These are phyloP conservation scores for Xerocomus brunneocitrinus DNA, from an alignment of 768 basidiomycete genomes.

Conservation along the genomic window DNA sequence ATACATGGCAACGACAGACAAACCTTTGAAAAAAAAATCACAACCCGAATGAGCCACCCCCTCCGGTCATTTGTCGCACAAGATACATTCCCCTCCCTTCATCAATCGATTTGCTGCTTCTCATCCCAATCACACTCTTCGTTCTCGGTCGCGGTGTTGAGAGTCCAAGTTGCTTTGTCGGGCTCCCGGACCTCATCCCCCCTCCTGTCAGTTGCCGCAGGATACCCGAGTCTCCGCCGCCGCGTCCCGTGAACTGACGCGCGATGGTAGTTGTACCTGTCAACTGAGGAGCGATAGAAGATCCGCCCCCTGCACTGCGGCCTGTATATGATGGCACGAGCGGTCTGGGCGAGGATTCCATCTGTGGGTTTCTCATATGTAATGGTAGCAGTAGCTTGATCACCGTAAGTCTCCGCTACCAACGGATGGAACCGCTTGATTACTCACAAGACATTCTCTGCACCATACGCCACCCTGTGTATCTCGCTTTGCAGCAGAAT, in stretches of 20 bases:
- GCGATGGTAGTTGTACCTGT: constrained; percentile 73
- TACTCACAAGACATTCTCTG: constrained; percentile 72
- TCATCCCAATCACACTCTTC: constrained; percentile 73
- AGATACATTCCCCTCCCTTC: constrained; percentile 69
- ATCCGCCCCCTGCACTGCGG: constrained; percentile 22
- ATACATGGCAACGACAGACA: constrained; percentile 14
- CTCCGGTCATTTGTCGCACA: constrained; percentile 75
- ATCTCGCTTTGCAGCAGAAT: constrained; percentile 77
- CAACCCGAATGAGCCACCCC: constrained; percentile 24
- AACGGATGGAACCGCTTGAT: background rate
- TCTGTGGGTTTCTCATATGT: constrained; percentile 44
- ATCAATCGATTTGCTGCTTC: constrained; percentile 57
- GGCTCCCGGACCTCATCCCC: constrained; percentile 54
- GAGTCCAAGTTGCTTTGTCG: constrained; percentile 62
- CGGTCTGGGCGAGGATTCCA: constrained; percentile 49
- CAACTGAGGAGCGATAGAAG: constrained; percentile 46
- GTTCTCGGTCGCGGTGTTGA: constrained; percentile 52
- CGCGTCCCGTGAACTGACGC: constrained; percentile 67
- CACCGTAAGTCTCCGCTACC: constrained; percentile 3
- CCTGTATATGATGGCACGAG: constrained; percentile 45
- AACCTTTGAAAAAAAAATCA: constrained; percentile 10
- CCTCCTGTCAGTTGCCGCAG: constrained; percentile 63
- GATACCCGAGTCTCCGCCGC: constrained; percentile 34
- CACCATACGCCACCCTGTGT: constrained; percentile 74
- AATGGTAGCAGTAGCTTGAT: constrained; percentile 53